Conservation (phyloP, 179 eudicot genomes). For the Silene noctiflora region DNA sequence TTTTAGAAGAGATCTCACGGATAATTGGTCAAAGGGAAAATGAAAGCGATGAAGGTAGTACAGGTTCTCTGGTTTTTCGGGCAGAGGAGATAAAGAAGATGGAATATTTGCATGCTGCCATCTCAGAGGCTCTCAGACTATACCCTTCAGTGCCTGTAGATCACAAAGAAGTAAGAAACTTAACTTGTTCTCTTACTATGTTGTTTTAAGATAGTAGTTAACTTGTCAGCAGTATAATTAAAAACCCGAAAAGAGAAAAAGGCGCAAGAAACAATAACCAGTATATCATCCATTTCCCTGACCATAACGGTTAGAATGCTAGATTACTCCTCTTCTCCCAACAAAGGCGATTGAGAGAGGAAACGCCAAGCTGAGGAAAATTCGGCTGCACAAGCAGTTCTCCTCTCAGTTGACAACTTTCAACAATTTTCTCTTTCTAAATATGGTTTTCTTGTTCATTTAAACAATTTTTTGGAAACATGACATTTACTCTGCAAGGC, state of each 20-base stretch:
- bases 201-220: no score
- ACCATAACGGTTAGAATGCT: no score
- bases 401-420: no score
- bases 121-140: conserved; percentile 92
- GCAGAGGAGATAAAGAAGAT: conserved; percentile 87
- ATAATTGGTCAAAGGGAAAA: conserved; percentile 42
- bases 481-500: background rate
- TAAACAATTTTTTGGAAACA: background rate
- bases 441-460: background rate
- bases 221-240: no score
- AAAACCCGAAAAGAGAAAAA: background rate
- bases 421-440: no score
- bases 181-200: background rate
- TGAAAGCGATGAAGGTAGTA: conserved; percentile 8
- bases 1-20: conserved; percentile 53
- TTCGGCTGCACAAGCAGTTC: no score
- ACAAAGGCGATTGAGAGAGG: no score
- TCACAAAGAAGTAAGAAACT: conserved; percentile 72
- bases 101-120: conserved; percentile 88
- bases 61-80: conserved; percentile 35
- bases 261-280: background rate
- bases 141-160: conserved; percentile 98
- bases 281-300: background rate
- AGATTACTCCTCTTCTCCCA: no score
- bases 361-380: no score